Evolutionary conservation across 139 green algal species (phyloP), one percentile per base, ranked within the genome.

Genomic region (Choricystis sp.): DNA sequence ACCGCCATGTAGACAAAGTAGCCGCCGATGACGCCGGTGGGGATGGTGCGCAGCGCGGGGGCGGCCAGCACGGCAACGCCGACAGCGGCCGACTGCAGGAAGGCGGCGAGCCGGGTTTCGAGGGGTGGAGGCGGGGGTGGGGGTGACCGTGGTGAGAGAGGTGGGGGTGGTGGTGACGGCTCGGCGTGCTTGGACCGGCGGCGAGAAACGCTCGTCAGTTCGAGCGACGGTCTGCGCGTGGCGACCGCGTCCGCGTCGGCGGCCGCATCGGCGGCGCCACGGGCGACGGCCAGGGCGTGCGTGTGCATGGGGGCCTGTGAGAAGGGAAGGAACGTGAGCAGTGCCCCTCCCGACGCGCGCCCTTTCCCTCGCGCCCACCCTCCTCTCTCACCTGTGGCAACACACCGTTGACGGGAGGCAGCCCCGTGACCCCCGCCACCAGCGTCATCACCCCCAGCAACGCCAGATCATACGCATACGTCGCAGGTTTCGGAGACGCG

Each of bases 1-100:
- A 88, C 29, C 20, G 82, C 86, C 88, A 96, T 94, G 79, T 84
- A 94, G 0, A 80, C 76, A 79, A 96, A 96, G 71, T 92, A 95
- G 59, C 82, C 27, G 3, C 16, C 1, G 28, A 93, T 66, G 2
- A 85, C 68, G 29, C 66, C 61, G 59, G 72, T 82, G 4, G 86
- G 83, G 23, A 91, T 89, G 31, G 71, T 62, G 29, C 80, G 60
- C 26, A 94, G 74, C 59, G 66, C 74, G 1, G 83, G 85, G 5
- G 75, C 85, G 25, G 78, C 63, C n/a, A n/a, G 77, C 29, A 94
- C 66, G 75, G 80, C 90, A 3, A 70, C 76, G 3, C 67, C 84
- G 22, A 87, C 70, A 3, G 85, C 71, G n/a, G 89, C 31, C 2
- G 72, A 77, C 71, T 95, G 88, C 25, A 92, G 55, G 26, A 95